These are phyloP conservation scores for Perilla frutescens DNA, from an alignment of 257 asterid genomes.

Conservation along the genomic window DNA sequence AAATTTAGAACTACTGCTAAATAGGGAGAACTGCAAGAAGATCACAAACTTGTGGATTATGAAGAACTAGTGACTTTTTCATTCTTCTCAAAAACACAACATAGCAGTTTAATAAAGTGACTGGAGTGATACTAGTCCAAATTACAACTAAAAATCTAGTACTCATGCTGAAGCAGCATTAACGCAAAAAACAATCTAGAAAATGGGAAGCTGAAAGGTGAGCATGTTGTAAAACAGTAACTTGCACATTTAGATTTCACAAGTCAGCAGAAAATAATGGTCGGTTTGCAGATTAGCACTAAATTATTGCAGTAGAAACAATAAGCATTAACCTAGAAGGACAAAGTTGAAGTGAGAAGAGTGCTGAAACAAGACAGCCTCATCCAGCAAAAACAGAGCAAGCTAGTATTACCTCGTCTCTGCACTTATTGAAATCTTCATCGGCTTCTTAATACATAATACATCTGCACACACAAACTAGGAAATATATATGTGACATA, in stretches of 20 bases:
- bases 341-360: background rate
- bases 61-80: background rate
- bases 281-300: background rate
- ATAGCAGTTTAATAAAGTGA: no score
- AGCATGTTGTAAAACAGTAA: no score
- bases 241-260: background rate
- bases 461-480: slow-evolving; percentile 21
- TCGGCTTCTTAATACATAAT: background rate
- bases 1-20: no score
- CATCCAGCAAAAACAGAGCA: background rate
- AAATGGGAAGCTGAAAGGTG: no score
- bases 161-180: background rate
- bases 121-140: no score
- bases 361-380: slow-evolving; percentile 6
- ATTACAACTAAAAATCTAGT: no score
- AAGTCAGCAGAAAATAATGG: background rate
- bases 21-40: background rate
- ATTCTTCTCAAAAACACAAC: background rate
- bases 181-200: no score
- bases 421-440: background rate
- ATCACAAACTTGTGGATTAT: background rate
- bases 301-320: no score
- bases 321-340: background rate
- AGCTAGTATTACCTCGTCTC: slow-evolving; percentile 5
- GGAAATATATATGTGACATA: background rate